Conservation (phyloP, 805 yeast genomes). For the Candida ipomoeae region DNA sequence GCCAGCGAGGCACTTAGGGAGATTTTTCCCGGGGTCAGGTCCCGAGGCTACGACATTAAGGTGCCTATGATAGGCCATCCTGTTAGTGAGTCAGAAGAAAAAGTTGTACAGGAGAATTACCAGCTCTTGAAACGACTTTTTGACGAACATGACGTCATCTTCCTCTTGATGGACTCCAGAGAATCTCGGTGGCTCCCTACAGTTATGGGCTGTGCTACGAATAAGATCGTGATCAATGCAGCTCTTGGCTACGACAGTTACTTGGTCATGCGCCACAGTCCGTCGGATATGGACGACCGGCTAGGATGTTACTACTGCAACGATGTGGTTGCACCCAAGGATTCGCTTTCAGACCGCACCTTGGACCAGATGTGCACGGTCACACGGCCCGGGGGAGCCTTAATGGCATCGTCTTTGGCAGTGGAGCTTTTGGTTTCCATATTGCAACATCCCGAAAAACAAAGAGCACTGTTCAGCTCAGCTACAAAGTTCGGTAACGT, state of each 20-base stretch:
- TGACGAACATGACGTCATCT: conserved; percentile 68
- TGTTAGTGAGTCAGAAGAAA: conserved; percentile 45
- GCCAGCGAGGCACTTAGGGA: conserved; percentile 72
- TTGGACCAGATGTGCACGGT: conserved; percentile 99
- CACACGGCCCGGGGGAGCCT: conserved; percentile 93
- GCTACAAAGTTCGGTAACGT: conserved; percentile 54
- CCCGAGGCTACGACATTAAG: conserved; percentile 61
- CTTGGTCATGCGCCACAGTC: conserved; percentile 82
- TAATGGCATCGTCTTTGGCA: conserved; percentile 80
- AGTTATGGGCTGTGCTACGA: conserved; percentile 60
- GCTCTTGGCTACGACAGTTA: conserved; percentile 95
- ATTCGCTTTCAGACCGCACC: conserved; percentile 81
- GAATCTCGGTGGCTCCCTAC: conserved; percentile 99
- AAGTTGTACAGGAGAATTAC: conserved; percentile 46
- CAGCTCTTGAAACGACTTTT: conserved; percentile 51
- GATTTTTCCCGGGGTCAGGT: conserved; percentile 73
- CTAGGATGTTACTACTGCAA: conserved; percentile 95
- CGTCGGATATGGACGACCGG: conserved; percentile 26
- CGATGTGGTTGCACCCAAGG: conserved; percentile 91
- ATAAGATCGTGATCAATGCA: conserved; percentile 80
- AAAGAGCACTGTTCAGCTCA: conserved; percentile 38
- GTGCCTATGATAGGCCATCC: conserved; percentile 98
- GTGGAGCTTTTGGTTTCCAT: conserved; percentile 77
- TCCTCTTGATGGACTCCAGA: conserved; percentile 85
- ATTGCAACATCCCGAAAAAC: conserved; percentile 59